Evolutionary conservation across 495 filamentous ascomycete species (phyloP), one percentile per base, ranked within the genome.

Genomic region (Coniosporium apollinis): DNA sequence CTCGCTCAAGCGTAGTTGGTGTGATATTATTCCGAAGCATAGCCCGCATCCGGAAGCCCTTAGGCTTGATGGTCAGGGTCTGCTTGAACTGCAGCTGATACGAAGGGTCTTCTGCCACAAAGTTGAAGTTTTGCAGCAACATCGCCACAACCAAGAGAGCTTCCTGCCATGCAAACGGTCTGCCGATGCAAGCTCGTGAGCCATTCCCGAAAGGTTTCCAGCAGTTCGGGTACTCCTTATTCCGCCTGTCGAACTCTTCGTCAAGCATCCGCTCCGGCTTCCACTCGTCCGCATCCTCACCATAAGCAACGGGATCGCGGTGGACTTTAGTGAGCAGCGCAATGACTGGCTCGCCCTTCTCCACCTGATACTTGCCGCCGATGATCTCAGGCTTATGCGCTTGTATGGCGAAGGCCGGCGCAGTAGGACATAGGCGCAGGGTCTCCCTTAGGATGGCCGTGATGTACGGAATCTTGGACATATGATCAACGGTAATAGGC

Each of bases 1-100:
- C n/a, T n/a, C 62, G 57, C 42, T 72, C 69, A 4, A 83, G 58
- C 4, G 64, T 56, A 0, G 66, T 70, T 2, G 72, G 60, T 10
- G 73, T 67, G 20, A 75, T 46, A 0, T 71, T 68, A 18, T 71
- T 50, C 6, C 79, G 61, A 0, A 79, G 53, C 1, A 53, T 64
- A 5, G 76, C 79, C 17, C 62, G 69, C 60, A 89, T 81, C 32
- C 64, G 65, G 51, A 85, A 77, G 30, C 67, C 71, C 36, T 76
- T 72, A 0, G 82, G 82, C 50, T 86, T 89, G 50, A 80, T 67
- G 0, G 79, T 84, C 7, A 84, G 58, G 0, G 77, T 81, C 50
- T 79, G 67, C 49, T 77, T 79, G 44, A 79, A 55, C 25, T 72
- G 62, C 19, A 87, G 57, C 26, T 69, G 56, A 33, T 85, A 85